Percentiles rank a stretch among this genome's conserved stretches.
Conservation (phyloP, 1,284 basidiomycete genomes). For the Microbotryum lychnidis-dioicae region DNA sequence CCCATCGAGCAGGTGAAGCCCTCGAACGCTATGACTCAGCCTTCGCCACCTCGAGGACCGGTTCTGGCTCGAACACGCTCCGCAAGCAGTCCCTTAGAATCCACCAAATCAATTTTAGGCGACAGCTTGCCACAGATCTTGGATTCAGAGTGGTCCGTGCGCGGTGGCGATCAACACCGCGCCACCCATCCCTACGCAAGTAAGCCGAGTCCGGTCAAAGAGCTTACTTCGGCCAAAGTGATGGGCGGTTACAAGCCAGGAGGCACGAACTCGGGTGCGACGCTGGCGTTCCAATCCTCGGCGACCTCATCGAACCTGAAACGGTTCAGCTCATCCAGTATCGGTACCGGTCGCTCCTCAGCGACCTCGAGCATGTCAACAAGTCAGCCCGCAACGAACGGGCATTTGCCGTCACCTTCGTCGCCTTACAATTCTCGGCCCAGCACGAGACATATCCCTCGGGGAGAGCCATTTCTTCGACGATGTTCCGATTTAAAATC, state of each 20-base stretch:
- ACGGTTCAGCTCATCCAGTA: slow-evolving; percentile 30
- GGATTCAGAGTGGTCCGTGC: no score
- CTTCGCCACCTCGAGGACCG: no score
- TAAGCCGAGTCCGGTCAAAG: not conserved
- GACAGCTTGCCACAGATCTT: no score
- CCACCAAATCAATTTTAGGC: no score
- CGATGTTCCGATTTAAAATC: slow-evolving; percentile 46
- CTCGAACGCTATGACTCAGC: no score
- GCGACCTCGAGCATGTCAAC: slow-evolving; percentile 27
- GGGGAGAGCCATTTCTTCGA: slow-evolving; percentile 1
- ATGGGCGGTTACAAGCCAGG: slow-evolving; percentile 43
- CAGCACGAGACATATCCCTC: not conserved
- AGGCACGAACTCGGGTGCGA: slow-evolving; percentile 26
- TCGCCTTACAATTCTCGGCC: not conserved
- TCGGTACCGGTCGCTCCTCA: slow-evolving; percentile 31
- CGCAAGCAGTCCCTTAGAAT: no score
- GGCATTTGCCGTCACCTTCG: slow-evolving; percentile 2
- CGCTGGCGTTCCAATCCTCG: slow-evolving; percentile 20
- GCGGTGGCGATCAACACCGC: not conserved
- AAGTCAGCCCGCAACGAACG: slow-evolving; percentile 13
- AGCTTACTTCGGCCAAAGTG: not conserved
- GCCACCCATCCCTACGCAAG: not conserved
- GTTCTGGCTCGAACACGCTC: no score
- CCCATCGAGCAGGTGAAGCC: no score
- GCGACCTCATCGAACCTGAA: slow-evolving; percentile 17